Conservation (phyloP, 2,329 filamentous ascomycete genomes). For the Diaporthe ilicicola region DNA sequence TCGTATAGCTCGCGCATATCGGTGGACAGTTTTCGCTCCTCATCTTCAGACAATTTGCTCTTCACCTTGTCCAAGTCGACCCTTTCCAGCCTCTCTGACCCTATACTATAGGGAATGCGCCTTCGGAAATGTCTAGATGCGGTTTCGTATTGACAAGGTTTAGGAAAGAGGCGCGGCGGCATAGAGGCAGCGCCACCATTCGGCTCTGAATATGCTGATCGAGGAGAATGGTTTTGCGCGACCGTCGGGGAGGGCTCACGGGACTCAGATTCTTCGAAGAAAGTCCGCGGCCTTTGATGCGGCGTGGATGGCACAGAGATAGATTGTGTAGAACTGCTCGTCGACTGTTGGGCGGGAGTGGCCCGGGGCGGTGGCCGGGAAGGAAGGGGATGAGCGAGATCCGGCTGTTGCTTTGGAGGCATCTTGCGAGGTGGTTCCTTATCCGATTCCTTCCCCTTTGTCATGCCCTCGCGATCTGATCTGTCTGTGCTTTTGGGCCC, state of each 20-base stretch:
- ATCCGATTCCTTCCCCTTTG: slow-evolving; percentile 53
- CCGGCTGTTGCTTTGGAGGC: slow-evolving; percentile 53
- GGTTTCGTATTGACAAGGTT: slow-evolving; percentile 84
- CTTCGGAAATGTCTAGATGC: slow-evolving; percentile 82
- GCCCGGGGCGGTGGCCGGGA: slow-evolving; percentile 32
- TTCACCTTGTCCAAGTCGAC: slow-evolving; percentile 77
- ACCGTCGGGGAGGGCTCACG: slow-evolving; percentile 81
- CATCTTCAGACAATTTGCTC: slow-evolving; percentile 73
- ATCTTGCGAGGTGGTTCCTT: slow-evolving; percentile 57
- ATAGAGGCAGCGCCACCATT: slow-evolving; percentile 77
- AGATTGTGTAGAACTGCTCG: slow-evolving; percentile 64
- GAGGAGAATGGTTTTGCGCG: slow-evolving; percentile 82
- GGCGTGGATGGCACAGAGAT: slow-evolving; percentile 94
- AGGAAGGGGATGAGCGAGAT: slow-evolving; percentile 37
- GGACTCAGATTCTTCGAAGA: slow-evolving; percentile 75
- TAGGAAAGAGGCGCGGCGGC: slow-evolving; percentile 61
- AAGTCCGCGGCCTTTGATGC: slow-evolving; percentile 85
- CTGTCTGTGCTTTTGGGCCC: slow-evolving; percentile 63
- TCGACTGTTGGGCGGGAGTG: slow-evolving; percentile 36
- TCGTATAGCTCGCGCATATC: slow-evolving; percentile 90
- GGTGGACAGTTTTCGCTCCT: slow-evolving; percentile 77
- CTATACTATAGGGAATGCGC: slow-evolving; percentile 90
- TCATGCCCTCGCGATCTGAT: slow-evolving; percentile 69
- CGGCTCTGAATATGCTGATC: slow-evolving; percentile 89
- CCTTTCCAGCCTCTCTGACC: slow-evolving; percentile 79